Evolutionary conservation across 2,329 filamentous ascomycete species (phyloP), one percentile per base, ranked within the genome.

Genomic region (Aspergillus alliaceus): DNA sequence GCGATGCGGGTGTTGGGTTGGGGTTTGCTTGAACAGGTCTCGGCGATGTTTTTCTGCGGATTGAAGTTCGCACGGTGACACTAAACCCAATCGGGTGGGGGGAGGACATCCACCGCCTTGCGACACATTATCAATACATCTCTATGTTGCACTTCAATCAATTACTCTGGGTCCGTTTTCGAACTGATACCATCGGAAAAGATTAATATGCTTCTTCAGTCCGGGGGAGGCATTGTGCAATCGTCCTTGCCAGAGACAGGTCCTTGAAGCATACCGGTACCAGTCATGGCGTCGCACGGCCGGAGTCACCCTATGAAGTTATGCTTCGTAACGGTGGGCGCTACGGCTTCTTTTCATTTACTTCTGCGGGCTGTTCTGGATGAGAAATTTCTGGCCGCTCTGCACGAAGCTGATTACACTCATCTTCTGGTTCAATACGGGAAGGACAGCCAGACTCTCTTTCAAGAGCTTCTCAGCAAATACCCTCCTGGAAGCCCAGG

Each of bases 311-410:
- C 53, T 12, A 69, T 63, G 49, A 80, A 79, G 62, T 47, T 76
- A 53, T 95, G 90, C 71, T 90, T 99, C 64, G 88, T 97, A 54
- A 98, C 95, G 0, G 89, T 96, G 29, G 95, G 95, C 56, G 93
- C 95, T 6, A 99, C 93, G 0, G 92, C 93, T 15, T 85, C 89
- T 20, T 99, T 99, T 75, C 80, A 83, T 52, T 75, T 81, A 6
- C 84, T 99, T 2, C 83, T 96, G 55, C 76, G 82, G 42, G 84
- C 88, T 31, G 84, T 88, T 11, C 77, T 96, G 6, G 77, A 81
- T 18, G 76, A 82, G 0, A 65, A 73, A 0, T 93, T 95, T 69
- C 80, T 96, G 59, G 64, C 78, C 6, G 79, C 82, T 5, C 82
- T 98, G 12, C 69, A 72, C 11, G 67, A 76, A 2, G 73, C 82